Percentiles rank a stretch among this genome's conserved stretches.
phyloP scores from a whole-genome alignment of 2,329 filamentous ascomycete species.

The Orbilia javanica region DNA sequence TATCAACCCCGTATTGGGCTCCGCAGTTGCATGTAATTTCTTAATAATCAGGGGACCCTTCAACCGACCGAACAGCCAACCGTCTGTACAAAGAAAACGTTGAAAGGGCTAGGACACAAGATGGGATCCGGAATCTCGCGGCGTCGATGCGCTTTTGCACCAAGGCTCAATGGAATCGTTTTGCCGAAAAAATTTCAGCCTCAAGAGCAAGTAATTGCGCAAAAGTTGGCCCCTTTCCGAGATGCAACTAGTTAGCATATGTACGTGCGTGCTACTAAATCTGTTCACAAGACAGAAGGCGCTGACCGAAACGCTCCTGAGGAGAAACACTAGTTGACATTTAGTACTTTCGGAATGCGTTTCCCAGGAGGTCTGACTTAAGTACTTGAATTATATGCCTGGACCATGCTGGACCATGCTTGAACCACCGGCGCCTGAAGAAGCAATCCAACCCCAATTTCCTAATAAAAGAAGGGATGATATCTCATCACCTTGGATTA shows the following conservation, averaged over 20 bases:
- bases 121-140: constrained; percentile 23
- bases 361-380: constrained; percentile 40
- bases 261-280: constrained; percentile 24
- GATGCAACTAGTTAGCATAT: constrained; percentile 16
- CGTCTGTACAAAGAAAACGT: constrained; percentile 10
- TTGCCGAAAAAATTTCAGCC: constrained; percentile 36
- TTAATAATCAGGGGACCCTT: constrained; percentile 50
- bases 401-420: constrained; percentile 39
- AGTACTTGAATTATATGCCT: constrained; percentile 22
- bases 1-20: constrained; percentile 41
- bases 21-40: constrained; percentile 40
- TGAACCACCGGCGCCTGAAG: constrained; percentile 40
- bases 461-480: constrained; percentile 48
- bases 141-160: constrained; percentile 39
- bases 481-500: constrained; percentile 30
- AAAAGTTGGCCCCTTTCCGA: constrained; percentile 48
- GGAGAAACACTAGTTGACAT: constrained; percentile 45
- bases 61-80: constrained; percentile 3
- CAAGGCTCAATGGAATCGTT: constrained; percentile 29
- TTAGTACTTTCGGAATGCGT: constrained; percentile 38
- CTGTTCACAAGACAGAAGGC: constrained; percentile 28
- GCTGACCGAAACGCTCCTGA: constrained; percentile 48
- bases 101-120: constrained; percentile 4
- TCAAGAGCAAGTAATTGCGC: constrained; percentile 41
- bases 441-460: constrained; percentile 49